Base-by-base conservation (phyloP, 139 green algal genomes). In the Chlorella sp. region DNA sequence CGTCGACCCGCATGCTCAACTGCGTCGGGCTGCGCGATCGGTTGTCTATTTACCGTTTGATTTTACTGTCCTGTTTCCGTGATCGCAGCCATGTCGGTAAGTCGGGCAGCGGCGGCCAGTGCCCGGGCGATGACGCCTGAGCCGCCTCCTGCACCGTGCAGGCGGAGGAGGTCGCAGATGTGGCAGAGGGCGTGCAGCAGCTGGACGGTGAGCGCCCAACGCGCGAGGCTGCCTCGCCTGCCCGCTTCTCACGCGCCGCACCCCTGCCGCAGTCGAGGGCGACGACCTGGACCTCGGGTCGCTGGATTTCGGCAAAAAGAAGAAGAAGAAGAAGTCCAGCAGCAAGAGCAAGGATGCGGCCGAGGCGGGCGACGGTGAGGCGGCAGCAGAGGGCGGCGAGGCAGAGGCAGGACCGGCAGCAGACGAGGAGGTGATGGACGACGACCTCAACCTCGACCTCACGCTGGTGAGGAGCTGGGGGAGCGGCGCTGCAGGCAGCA, bases 251-350 rank as follows among this genome's bases (percentile, higher is more conserved):
- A 25, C 51, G 40, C 62, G 8, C 27, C n/a, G 0, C 3, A 27
- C 11, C 36, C 8, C 8, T 68, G 46, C 9, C 48, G 77, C 45
- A 85, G 74, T 81, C 36, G 73, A 74, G 15, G 79, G 75, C 43
- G 64, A 78, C 27, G 71, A 80, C 0, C 42, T 85, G 33, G 63
- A 70, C 77, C 64, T n/a, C n/a, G n/a, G n/a, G n/a, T n/a, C n/a
- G n/a, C n/a, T 84, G n/a, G 79, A 81, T 12, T 85, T 85, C 69
- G 80, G 80, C 25, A 82, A 88, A 53, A 86, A 86, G 76, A 89
- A 89, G 60, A 89, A 89, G 73, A 87, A 87, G 61, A 89, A 89
- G 77, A 84, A 80, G 45, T 62, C 63, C 14, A 77, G 46, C 51
- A 71, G 41, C 51, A 74, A 81, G 61, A 27, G 48, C 40, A 68